Conservation (phyloP, 2,329 filamentous ascomycete genomes). For the Colletotrichum sp. region DNA sequence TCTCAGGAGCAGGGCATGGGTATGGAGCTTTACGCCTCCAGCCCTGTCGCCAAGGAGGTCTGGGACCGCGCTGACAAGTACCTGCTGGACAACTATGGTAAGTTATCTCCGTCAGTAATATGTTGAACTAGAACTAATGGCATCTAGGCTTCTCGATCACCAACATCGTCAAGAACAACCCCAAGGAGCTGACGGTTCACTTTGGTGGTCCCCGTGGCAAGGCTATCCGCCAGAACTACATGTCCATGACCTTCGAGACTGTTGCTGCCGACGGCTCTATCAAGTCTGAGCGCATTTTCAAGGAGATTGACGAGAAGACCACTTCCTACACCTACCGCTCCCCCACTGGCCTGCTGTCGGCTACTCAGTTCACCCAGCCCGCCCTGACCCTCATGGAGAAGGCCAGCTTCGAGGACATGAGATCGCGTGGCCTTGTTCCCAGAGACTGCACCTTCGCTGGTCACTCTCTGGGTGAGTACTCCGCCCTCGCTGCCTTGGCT, state of each 20-base stretch:
- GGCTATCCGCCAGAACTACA: constrained; percentile 98
- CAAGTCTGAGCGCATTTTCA: constrained; percentile 99
- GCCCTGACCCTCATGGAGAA: constrained; percentile 99
- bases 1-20: constrained; percentile 99
- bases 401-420: constrained; percentile 99
- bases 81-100: constrained; percentile 98
- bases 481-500: constrained; percentile 90
- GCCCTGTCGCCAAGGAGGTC: constrained; percentile 91
- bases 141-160: constrained; percentile 88
- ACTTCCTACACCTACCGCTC: constrained; percentile 97
- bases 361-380: constrained; percentile 98
- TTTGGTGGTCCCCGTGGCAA: constrained; percentile 97
- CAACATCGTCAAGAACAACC: constrained; percentile 99
- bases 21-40: constrained; percentile 97
- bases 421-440: constrained; percentile 92
- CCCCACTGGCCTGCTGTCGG: constrained; percentile 90
- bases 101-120: constrained; percentile 33
- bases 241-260: constrained; percentile 99
- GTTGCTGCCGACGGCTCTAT: constrained; percentile 88
- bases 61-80: constrained; percentile 99
- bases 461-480: constrained; percentile 98
- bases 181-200: constrained; percentile 97
- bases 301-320: constrained; percentile 91
- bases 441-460: constrained; percentile 97
- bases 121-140: background rate